These are phyloP conservation scores for Phyllachora maydis DNA, from an alignment of 2,329 filamentous ascomycete genomes.

Conservation along the genomic window DNA sequence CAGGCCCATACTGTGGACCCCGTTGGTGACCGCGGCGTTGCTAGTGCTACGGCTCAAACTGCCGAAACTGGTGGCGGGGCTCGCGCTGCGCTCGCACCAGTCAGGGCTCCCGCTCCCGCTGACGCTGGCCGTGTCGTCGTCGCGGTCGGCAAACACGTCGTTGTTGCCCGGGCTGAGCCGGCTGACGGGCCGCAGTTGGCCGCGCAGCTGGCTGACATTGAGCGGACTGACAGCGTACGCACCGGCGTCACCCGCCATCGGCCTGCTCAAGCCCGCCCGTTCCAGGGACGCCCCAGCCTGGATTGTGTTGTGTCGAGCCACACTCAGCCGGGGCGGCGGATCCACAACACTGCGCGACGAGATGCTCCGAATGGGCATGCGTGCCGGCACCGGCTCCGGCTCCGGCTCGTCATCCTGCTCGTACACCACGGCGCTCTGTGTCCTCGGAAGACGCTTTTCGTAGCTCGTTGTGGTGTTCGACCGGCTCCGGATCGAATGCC, in stretches of 20 bases:
- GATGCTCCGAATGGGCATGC: constrained; percentile 21
- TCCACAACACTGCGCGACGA: constrained; percentile 10
- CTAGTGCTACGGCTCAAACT: constrained; percentile 27
- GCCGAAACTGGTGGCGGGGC: constrained; percentile 33
- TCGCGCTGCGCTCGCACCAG: constrained; percentile 27
- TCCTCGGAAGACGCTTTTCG: constrained; percentile 11
- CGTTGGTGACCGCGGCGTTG: constrained; percentile 9
- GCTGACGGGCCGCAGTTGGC: constrained; percentile 22
- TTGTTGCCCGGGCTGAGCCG: constrained; percentile 19
- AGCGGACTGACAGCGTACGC: constrained; percentile 5
- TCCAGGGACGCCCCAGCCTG: constrained; percentile 11
- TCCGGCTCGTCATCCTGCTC: constrained; percentile 13
- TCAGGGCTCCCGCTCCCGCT: constrained; percentile 29
- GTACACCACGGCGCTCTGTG: constrained; percentile 16
- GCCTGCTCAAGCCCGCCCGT: constrained; percentile 5
- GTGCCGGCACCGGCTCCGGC: constrained; percentile 14
- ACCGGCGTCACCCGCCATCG: constrained; percentile 3
- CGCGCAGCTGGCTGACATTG: constrained; percentile 16
- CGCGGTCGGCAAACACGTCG: constrained; percentile 24
- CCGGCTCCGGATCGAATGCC: constrained; percentile 15
- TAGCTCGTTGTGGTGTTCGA: constrained; percentile 27
- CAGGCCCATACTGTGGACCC: too few relatives aligned
- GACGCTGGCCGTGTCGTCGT: constrained; percentile 27
- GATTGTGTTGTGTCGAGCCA: constrained; percentile 17
- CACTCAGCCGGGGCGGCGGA: constrained; percentile 14